phyloP scores from a whole-genome alignment of 2,329 filamentous ascomycete species.

The Phyllosticta citribraziliensis region DNA sequence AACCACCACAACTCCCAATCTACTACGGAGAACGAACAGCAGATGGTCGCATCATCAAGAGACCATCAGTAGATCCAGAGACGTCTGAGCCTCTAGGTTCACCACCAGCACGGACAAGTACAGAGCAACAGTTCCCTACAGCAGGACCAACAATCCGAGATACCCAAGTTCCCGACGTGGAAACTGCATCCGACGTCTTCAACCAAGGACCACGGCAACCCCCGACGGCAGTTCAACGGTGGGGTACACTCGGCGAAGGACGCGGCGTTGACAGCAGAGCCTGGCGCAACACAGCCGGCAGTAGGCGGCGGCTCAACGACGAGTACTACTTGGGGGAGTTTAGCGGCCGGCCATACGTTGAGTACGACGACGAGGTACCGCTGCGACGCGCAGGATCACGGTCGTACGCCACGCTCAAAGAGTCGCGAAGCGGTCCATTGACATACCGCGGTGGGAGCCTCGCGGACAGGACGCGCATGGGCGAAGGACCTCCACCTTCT shows the following conservation, averaged over 20 bases:
- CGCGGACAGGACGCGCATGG: not conserved
- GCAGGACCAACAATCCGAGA: not conserved
- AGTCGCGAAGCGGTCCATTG: not conserved
- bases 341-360: not conserved
- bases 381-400: not conserved
- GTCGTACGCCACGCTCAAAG: not conserved
- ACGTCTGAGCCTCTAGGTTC: not conserved
- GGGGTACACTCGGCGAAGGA: constrained; percentile 1
- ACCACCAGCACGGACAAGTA: not conserved
- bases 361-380: constrained; percentile 5
- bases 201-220: not conserved
- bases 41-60: constrained; percentile 10
- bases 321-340: constrained; percentile 4
- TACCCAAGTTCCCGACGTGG: not conserved
- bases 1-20: constrained; percentile 3
- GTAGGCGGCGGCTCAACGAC: constrained; percentile 1
- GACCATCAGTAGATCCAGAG: constrained; percentile 9
- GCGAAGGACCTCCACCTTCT: not conserved
- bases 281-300: constrained; percentile 1
- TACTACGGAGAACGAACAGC: constrained; percentile 10
- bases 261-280: not conserved
- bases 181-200: constrained; percentile 6
- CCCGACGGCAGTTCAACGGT: not conserved
- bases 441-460: not conserved
- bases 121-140: not conserved